These are phyloP conservation scores for Psilocybe cyanescens DNA, from an alignment of 768 basidiomycete genomes.

Conservation along the genomic window DNA sequence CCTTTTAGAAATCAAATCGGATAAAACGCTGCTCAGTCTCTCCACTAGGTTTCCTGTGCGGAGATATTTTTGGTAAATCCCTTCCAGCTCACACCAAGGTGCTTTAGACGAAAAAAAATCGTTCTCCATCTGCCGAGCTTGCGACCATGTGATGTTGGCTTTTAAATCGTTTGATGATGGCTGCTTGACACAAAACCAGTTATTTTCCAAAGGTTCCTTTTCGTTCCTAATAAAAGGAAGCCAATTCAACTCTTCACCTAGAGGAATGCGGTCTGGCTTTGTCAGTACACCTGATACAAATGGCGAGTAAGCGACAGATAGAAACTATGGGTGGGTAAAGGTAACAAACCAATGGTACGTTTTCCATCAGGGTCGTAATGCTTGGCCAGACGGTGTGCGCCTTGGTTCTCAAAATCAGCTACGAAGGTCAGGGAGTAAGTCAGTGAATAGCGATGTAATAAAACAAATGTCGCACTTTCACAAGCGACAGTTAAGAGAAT, in stretches of 20 bases:
- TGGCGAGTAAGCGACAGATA: background rate
- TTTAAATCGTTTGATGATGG: conserved; percentile 54
- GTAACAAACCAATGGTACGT: conserved; percentile 66
- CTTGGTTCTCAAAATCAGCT: conserved; percentile 88
- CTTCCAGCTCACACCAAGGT: conserved; percentile 61
- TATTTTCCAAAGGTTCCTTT: conserved; percentile 50
- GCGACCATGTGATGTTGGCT: conserved; percentile 58
- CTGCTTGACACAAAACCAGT: conserved; percentile 67
- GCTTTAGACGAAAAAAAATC: conserved; percentile 55
- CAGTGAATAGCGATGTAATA: background rate
- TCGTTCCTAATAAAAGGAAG: conserved; percentile 59
- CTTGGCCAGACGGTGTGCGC: conserved; percentile 67
- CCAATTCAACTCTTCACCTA: conserved; percentile 61
- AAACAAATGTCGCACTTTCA: conserved; percentile 8
- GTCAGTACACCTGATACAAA: conserved; percentile 63
- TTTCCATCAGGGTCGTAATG: conserved; percentile 61
- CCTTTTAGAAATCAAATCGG: conserved; percentile 66
- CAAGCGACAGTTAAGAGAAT: conserved; percentile 37
- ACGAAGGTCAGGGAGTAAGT: background rate
- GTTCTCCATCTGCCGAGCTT: conserved; percentile 60
- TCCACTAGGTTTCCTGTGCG: conserved; percentile 61
- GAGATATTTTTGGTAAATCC: conserved; percentile 52
- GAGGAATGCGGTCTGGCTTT: conserved; percentile 46
- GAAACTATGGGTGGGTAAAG: background rate
- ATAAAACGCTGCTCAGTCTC: conserved; percentile 61